phyloP scores from a whole-genome alignment of 345 rosid genomes.

The Acer negundo region DNA sequence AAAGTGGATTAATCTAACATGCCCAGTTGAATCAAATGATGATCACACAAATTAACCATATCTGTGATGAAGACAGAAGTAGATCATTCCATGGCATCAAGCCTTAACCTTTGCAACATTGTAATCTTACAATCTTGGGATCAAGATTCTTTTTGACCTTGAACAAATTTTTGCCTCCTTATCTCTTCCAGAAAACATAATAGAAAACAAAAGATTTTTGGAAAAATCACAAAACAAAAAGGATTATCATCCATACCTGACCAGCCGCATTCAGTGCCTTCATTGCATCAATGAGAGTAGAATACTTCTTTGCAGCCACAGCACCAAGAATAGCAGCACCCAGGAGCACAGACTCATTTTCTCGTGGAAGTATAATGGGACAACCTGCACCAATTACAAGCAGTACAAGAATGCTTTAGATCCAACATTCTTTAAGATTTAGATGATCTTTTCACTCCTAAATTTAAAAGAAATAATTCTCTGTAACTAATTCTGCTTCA shows the following conservation, averaged over 20 bases:
- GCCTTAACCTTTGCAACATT: background rate
- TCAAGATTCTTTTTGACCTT: background rate
- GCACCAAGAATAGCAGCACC: constrained; percentile 97
- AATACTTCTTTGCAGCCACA: constrained; percentile 73
- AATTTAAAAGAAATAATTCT: background rate
- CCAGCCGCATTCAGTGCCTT: constrained; percentile 86
- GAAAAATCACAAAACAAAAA: background rate
- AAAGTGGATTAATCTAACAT: background rate
- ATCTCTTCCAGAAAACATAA: background rate
- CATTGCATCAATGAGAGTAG: constrained; percentile 79
- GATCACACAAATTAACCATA: background rate
- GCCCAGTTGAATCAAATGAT: background rate
- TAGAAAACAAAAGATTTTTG: background rate
- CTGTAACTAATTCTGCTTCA: background rate
- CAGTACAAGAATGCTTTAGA: background rate
- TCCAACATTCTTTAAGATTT: background rate
- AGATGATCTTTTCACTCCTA: background rate
- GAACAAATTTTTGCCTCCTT: background rate
- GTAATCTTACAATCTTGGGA: background rate
- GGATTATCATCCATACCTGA: constrained; percentile 45
- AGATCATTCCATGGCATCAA: background rate
- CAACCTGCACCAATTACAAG: constrained; percentile 57
- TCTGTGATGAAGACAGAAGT: background rate
- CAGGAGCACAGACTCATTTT: constrained; percentile 82
- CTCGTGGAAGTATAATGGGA: constrained; percentile 85